Percentiles rank a stretch among this genome's conserved stretches.
Conservation (phyloP, 2,329 filamentous ascomycete genomes). For the Trichocomaceae sp. region DNA sequence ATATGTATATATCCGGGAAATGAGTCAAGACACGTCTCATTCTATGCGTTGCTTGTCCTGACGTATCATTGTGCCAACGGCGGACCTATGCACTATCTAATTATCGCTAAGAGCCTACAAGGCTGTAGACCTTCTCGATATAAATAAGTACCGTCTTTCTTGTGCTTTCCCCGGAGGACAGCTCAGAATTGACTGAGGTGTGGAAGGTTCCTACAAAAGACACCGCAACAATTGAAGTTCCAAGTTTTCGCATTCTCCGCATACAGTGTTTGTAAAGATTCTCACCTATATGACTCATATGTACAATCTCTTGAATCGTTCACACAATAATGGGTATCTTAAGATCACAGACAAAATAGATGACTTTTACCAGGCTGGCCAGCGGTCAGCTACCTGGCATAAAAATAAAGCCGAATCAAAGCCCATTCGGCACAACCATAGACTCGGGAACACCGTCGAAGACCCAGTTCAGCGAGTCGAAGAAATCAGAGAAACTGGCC, state of each 20-base stretch:
- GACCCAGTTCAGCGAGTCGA: constrained; percentile 89
- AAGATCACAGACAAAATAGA: background rate
- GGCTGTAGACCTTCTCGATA: too few species aligned
- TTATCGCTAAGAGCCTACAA: too few species aligned
- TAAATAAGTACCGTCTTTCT: too few species aligned
- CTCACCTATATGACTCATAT: background rate
- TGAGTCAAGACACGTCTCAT: background rate
- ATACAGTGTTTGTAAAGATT: too few species aligned
- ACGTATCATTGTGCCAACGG: too few species aligned
- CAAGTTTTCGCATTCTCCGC: too few species aligned
- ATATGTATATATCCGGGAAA: background rate
- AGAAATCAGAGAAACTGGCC: constrained; percentile 62
- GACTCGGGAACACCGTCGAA: constrained; percentile 73
- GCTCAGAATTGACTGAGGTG: background rate
- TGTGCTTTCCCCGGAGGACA: background rate
- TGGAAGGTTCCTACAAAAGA: too few species aligned
- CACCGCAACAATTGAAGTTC: too few species aligned
- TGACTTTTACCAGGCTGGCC: background rate
- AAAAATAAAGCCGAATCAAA: constrained; percentile 17
- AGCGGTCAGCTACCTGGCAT: background rate
- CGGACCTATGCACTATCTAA: too few species aligned
- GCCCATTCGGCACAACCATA: constrained; percentile 31
- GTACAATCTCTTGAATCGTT: background rate
- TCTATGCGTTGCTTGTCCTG: background rate
- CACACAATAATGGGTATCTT: background rate